A percentile compares a stretch with the other conserved stretches of the same genome.
Conservation (phyloP, 495 filamentous ascomycete species). For the Pseudoneurospora amorphoporcata region DNA sequence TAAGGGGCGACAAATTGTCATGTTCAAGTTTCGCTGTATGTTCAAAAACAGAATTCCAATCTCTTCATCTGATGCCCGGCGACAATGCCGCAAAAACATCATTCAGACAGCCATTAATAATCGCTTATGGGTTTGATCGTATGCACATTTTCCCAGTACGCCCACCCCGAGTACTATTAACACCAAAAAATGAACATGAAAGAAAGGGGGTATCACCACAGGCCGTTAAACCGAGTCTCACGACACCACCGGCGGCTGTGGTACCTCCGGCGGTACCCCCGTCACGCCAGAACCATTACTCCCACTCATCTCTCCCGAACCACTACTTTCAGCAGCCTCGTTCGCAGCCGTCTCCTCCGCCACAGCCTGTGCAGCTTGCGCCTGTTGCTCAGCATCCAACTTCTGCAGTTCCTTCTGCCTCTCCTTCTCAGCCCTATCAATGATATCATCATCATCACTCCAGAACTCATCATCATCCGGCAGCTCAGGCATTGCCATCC, state of each 20-base stretch:
- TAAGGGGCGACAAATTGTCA: too few species aligned
- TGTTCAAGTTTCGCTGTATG: too few species aligned
- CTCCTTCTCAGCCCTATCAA: conserved; percentile 42
- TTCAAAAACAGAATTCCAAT: too few species aligned
- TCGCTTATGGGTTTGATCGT: neutral
- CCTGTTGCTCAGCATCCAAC: conserved; percentile 28
- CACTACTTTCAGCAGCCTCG: neutral
- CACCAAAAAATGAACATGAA: neutral
- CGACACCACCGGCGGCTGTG: neutral
- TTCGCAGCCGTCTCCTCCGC: conserved; percentile 6
- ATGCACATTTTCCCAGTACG: neutral
- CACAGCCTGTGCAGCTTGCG: conserved; percentile 13
- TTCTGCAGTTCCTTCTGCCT: conserved; percentile 28
- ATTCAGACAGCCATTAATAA: neutral
- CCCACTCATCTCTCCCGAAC: neutral
- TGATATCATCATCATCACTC: conserved; percentile 46
- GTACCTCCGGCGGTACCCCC: neutral
- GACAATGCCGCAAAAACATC: too few species aligned
- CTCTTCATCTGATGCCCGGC: too few species aligned
- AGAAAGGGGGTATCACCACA: neutral
- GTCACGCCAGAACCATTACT: neutral
- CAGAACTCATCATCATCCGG: conserved; percentile 41
- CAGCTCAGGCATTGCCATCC: conserved; percentile 42
- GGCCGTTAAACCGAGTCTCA: neutral
- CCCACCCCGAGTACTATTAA: neutral